Percentiles rank a stretch among this genome's conserved stretches.
These are phyloP conservation scores for Trichoderma atrobrunneum DNA, from an alignment of 2,329 filamentous ascomycete genomes.

Conservation along the genomic window DNA sequence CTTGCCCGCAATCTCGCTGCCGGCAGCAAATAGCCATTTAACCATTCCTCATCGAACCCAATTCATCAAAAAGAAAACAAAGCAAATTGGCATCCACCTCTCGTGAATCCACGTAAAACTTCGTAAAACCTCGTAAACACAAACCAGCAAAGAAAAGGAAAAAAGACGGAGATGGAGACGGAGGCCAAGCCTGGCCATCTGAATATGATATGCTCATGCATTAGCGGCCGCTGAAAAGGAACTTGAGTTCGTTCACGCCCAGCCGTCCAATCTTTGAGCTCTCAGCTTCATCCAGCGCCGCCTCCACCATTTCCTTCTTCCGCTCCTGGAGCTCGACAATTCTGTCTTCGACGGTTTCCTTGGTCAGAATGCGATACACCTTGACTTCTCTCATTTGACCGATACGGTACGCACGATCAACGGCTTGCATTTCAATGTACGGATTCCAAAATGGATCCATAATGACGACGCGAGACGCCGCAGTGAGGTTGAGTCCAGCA, in stretches of 20 bases:
- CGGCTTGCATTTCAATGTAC: slow-evolving; percentile 86
- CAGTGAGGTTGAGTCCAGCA: slow-evolving; percentile 80
- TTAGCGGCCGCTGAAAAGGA: slow-evolving; percentile 52
- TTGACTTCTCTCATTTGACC: slow-evolving; percentile 72
- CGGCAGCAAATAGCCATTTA: background rate
- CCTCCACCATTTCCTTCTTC: slow-evolving; percentile 74
- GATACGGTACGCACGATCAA: slow-evolving; percentile 86
- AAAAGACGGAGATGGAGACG: background rate
- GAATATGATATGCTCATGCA: background rate
- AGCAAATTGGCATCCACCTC: background rate
- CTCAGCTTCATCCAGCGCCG: slow-evolving; percentile 75
- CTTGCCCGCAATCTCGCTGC: background rate
- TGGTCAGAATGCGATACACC: slow-evolving; percentile 75
- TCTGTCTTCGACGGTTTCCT: slow-evolving; percentile 80
- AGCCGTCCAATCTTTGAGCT: slow-evolving; percentile 65
- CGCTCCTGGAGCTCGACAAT: slow-evolving; percentile 75
- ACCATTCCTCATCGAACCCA: background rate
- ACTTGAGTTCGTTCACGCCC: slow-evolving; percentile 63
- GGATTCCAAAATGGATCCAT: slow-evolving; percentile 96
- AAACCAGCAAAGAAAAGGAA: background rate
- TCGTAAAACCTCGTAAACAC: background rate
- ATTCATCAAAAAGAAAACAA: background rate
- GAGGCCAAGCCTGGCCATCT: background rate
- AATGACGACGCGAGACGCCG: slow-evolving; percentile 81
- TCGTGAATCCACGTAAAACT: background rate